These are phyloP conservation scores for Centella asiatica DNA, from an alignment of 129 eudicot genomes.

Conservation along the genomic window DNA sequence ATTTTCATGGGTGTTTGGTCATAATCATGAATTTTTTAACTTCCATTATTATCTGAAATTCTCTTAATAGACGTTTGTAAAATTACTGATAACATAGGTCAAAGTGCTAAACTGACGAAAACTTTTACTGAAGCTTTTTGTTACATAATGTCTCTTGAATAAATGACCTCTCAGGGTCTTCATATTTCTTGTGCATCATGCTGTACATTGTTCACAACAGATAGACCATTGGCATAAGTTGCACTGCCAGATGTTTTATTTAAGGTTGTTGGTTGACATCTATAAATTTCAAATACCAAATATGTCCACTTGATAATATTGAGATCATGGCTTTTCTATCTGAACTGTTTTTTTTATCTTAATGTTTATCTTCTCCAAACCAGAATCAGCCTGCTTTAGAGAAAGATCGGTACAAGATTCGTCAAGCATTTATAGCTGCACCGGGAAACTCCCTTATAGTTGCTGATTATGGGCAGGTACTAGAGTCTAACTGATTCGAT, in stretches of 20 bases:
- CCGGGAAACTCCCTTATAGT: conserved; percentile 92
- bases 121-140: no score
- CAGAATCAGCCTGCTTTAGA: conserved; percentile 99
- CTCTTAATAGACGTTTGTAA: neutral
- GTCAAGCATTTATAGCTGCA: conserved; percentile 93
- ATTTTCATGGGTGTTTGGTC: no score
- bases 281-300: neutral
- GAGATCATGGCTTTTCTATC: neutral
- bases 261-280: neutral
- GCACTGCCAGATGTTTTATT: neutral
- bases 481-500: neutral
- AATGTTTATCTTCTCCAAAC: conserved; percentile 5
- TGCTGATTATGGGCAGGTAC: conserved; percentile 99
- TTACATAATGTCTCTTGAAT: no score
- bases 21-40: no score
- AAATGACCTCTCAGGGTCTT: no score
- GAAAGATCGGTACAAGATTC: conserved; percentile 94
- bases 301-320: no score
- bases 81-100: no score
- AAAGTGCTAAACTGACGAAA: no score
- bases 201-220: neutral
- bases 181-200: no score
- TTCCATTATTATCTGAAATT: neutral
- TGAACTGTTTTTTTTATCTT: neutral
- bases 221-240: neutral